These are phyloP conservation scores for Davidsoniella neocaledoniae DNA, from an alignment of 2,329 filamentous ascomycete genomes.

Conservation along the genomic window DNA sequence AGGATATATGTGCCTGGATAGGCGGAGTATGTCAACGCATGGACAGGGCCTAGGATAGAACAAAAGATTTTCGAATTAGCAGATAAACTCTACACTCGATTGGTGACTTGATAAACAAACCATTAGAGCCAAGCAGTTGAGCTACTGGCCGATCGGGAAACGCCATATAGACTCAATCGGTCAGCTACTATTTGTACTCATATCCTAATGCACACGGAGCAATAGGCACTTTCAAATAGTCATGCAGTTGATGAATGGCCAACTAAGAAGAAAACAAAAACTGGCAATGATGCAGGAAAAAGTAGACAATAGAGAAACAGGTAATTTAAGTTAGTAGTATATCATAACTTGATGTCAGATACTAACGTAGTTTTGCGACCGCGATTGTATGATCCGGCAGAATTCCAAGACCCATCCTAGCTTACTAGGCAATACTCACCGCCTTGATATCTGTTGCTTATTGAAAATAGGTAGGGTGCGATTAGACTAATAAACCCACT, in stretches of 20 bases:
- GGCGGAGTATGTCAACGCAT: conserved; percentile 56
- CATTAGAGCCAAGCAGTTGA: conserved; percentile 41
- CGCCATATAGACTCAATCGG: conserved; percentile 21
- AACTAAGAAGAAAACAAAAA: background rate
- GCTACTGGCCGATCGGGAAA: conserved; percentile 34
- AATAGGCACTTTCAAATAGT: no score
- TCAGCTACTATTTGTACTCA: background rate
- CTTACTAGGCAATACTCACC: no score
- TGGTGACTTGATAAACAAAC: conserved; percentile 21
- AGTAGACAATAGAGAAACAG: background rate
- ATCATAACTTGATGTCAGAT: no score
- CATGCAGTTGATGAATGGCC: background rate
- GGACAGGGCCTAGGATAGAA: conserved; percentile 42
- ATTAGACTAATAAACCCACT: no score
- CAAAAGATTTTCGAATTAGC: background rate
- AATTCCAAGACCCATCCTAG: no score
- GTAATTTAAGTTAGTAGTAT: no score
- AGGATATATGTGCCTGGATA: conserved; percentile 63
- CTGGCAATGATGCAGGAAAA: background rate
- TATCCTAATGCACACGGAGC: background rate
- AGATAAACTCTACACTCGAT: background rate
- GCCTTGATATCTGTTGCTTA: no score
- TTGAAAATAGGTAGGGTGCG: no score
- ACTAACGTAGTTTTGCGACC: background rate
- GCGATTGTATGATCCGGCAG: background rate